Percentiles rank a stretch among this genome's conserved stretches.
These are phyloP conservation scores for Fusarium hainanense DNA, from an alignment of 2,329 filamentous ascomycete species.

Conservation along the genomic window DNA sequence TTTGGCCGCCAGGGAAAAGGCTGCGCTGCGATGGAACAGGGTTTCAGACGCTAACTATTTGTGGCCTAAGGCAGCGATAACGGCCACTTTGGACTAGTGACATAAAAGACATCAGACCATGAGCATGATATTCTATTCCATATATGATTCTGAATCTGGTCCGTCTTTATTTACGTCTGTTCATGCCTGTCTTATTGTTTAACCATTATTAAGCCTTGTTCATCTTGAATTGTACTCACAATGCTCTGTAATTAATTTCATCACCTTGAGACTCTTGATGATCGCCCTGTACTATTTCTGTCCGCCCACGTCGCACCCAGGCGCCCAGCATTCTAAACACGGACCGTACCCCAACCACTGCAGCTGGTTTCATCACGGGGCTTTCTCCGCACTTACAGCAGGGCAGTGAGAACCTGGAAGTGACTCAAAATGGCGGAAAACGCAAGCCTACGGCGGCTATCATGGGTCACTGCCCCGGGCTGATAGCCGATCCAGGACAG, in stretches of 20 bases:
- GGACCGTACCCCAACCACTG: constrained; percentile 26
- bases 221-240: background rate
- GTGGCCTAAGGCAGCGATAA: constrained; percentile 54
- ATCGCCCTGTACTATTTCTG: background rate
- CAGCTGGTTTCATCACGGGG: constrained; percentile 38
- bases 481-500: background rate
- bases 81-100: constrained; percentile 11
- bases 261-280: too few relatives aligned
- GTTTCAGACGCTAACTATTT: constrained; percentile 45
- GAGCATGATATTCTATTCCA: background rate
- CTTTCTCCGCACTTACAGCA: constrained; percentile 35
- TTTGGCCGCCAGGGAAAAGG: constrained; percentile 54
- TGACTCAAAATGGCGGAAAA: constrained; percentile 38
- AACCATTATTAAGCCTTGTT: too few relatives aligned
- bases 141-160: background rate
- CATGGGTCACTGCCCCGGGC: constrained; percentile 6
- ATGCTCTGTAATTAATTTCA: background rate
- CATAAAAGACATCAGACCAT: constrained; percentile 2
- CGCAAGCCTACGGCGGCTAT: constrained; percentile 4
- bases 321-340: background rate
- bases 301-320: background rate
- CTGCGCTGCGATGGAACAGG: constrained; percentile 43
- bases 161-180: background rate
- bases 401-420: constrained; percentile 9
- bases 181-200: background rate